Conservation (phyloP, 306 rosid genomes). For the Quercus agrifolia region DNA sequence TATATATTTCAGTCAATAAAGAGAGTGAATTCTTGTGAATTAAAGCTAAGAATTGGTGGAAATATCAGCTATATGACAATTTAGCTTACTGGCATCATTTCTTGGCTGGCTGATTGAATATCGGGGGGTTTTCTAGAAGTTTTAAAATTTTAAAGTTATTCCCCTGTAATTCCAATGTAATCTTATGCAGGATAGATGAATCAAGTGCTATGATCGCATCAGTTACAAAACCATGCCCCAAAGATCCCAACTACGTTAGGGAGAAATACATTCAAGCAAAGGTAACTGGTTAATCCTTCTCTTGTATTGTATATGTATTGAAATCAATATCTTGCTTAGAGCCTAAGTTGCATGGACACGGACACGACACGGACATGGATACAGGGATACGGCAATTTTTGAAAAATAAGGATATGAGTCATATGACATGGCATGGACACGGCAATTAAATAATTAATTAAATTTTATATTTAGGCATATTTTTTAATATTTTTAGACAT, state of each 20-base stretch:
- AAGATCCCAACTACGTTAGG: slow-evolving; percentile 56
- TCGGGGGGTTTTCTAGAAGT: background rate
- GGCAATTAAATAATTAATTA: no score
- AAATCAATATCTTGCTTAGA: slow-evolving; percentile 10
- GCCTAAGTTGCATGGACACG: no score
- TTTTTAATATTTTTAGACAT: no score
- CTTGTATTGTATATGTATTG: slow-evolving; percentile 2
- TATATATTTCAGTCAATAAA: background rate
- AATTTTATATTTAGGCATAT: no score
- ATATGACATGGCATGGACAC: no score
- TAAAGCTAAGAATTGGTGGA: background rate
- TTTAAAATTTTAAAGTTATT: background rate
- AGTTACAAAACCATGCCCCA: slow-evolving; percentile 59
- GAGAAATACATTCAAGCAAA: slow-evolving; percentile 92
- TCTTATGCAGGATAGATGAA: slow-evolving; percentile 49
- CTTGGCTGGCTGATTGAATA: background rate
- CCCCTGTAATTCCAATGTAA: background rate
- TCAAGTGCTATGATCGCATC: slow-evolving; percentile 25
- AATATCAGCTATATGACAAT: background rate
- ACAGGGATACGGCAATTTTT: no score
- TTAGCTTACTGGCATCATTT: background rate
- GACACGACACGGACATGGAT: no score
- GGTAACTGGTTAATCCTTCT: slow-evolving; percentile 20
- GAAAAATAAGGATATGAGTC: no score
- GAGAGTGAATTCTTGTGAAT: background rate